Evolutionary conservation across 108 stramenopile species (phyloP), one percentile per base, ranked within the genome.

Genomic region (Conticribra weissflogii): DNA sequence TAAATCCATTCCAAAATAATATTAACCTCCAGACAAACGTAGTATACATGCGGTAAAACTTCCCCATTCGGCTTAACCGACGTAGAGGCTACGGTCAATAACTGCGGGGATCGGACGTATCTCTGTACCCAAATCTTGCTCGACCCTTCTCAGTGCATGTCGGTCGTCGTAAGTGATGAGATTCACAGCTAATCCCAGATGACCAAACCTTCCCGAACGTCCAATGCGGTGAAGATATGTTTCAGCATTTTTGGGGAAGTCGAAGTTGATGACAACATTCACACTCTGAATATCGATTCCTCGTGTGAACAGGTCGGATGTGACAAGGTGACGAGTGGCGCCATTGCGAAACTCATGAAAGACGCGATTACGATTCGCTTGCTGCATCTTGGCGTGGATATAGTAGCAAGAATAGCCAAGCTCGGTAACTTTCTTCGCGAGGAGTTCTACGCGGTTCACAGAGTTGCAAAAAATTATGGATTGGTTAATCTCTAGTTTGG

Each of bases 201-300:
- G 98, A 4, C 99, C 99, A 63, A 98, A 98, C 32, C 99, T 88
- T 66, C 98, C 99, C 3, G 97, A 94, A 36, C 99, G 86, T 27
- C 99, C 99, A 55, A 99, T 98, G 19, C 99, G 94, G 76, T 99
- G 99, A 21, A 99, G 84, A 68, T 99, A 99, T 0, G 98, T 98
- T 76, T 99, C 98, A 4, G 92, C 85, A 71, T 96, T 97, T 88
- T 97, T 96, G 59, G 99, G 98, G 81, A 99, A 98, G 86, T 99
- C 98, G 73, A 98, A 99, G 90, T 97, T 96, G 71, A 97, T 97
- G 41, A 98, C 99, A 27, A 98, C 97, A 67, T 99, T 99, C 17
- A 99, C 99, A 74, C 93, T 92, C 84, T 98, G 96, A 65, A 99
- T 98, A 81, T 99, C 99, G 62, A 99, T 99, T 73, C 99, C 99